Evolutionary conservation across 1,139 yeast genomes (phyloP), one percentile per base, ranked within the genome.

Genomic region (Debaryomycetaceae sp.): DNA sequence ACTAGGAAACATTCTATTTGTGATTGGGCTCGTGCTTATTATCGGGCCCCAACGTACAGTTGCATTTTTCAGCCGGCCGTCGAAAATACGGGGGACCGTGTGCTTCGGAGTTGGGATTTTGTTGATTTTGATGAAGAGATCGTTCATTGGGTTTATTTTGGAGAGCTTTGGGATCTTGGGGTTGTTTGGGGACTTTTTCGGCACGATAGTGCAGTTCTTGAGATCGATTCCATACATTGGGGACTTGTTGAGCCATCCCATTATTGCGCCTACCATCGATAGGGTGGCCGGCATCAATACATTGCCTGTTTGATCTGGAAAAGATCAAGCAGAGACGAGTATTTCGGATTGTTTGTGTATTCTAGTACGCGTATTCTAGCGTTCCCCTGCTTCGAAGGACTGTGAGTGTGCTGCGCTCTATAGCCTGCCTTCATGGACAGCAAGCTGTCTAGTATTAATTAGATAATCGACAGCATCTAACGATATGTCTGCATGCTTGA

Each of bases 201-300:
- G 96, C 11, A 87, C 95, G 17, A 83, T 92, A 41, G 78, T 92
- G n/a, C 87, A 87, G 51, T 91, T 92, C 56, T 73, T 92, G 53
- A 75, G 97, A 57, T 84, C 95, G 3, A 66, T 92, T 55, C 98
- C 98, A 2, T 61, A 87, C 42, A 81, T 92, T 46, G 98, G 98
- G 0, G 94, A 95, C 33, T 48, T 89, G 6, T 75, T 92, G 47
- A 83, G 92, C 36, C 81, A 84, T 58, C 98, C 98, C 1, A 63
- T 68, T 13, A 64, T 92, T 35, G 96, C 96, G 1, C 98, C 98
- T 14, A 78, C 73, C 30, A 65, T 72, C 39, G 75, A 72, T 52
- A 61, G 74, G 47, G 55, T 70, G 32, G 77, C 78, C 2, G 77
- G 78, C 17, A 58, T 71, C 37, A 68, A 68, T 47, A 65, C 73